These are phyloP conservation scores for Plantago lanceolata DNA, from an alignment of 305 asterid genomes.

Conservation along the genomic window DNA sequence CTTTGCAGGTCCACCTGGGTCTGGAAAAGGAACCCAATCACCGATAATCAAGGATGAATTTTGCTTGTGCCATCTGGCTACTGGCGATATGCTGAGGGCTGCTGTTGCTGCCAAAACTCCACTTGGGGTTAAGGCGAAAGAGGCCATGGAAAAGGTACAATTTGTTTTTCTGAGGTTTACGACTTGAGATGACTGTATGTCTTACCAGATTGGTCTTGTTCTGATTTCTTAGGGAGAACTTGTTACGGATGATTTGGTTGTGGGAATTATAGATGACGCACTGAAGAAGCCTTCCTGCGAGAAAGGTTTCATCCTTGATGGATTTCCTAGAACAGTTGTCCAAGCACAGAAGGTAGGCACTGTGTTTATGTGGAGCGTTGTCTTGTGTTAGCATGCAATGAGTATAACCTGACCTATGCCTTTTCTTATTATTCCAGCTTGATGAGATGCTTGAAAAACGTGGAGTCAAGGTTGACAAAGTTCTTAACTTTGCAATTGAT, in stretches of 20 bases:
- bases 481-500: slow-evolving; percentile 76
- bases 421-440: slow-evolving; percentile 44
- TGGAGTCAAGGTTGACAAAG: slow-evolving; percentile 86
- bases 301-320: slow-evolving; percentile 92
- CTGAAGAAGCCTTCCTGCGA: slow-evolving; percentile 80
- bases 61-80: slow-evolving; percentile 89
- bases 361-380: slow-evolving; percentile 10
- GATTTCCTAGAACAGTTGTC: slow-evolving; percentile 85
- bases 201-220: slow-evolving; percentile 14
- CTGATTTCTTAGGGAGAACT: slow-evolving; percentile 66
- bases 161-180: slow-evolving; percentile 5
- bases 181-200: slow-evolving; percentile 14
- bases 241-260: slow-evolving; percentile 86
- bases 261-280: slow-evolving; percentile 85
- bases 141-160: slow-evolving; percentile 82
- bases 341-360: slow-evolving; percentile 74
- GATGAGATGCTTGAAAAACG: slow-evolving; percentile 84
- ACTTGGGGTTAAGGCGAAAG: slow-evolving; percentile 81
- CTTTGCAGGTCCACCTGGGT: slow-evolving; percentile 86
- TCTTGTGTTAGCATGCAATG: slow-evolving; percentile 10
- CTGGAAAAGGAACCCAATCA: slow-evolving; percentile 93
- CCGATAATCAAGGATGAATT: slow-evolving; percentile 81
- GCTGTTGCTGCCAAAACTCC: slow-evolving; percentile 90
- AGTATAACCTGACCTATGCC: slow-evolving; percentile 17
- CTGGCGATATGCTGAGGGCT: slow-evolving; percentile 96